Conservation (phyloP, 768 basidiomycete species). For the Auriscalpium microsporum region DNA sequence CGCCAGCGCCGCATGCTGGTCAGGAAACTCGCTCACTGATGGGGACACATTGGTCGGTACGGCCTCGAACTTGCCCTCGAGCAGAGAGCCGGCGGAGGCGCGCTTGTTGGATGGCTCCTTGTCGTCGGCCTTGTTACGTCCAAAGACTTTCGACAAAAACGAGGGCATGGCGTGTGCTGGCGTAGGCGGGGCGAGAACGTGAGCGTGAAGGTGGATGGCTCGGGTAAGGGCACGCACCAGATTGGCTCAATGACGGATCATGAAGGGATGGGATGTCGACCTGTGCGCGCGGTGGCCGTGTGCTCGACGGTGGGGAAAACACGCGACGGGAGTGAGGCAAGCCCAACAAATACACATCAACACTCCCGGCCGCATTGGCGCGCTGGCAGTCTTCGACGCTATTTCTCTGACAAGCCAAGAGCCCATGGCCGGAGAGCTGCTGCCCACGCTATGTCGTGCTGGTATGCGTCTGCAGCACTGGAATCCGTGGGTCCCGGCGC, state of each 20-base stretch:
- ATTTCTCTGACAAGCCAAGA: too few species aligned
- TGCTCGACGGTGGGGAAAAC: too few species aligned
- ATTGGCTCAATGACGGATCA: background rate
- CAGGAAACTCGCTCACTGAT: slow-evolving; percentile 20
- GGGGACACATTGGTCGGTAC: slow-evolving; percentile 42
- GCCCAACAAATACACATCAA: too few species aligned
- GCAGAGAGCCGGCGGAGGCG: slow-evolving; percentile 35
- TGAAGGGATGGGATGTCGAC: too few species aligned
- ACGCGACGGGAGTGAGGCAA: too few species aligned
- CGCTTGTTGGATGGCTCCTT: slow-evolving; percentile 34
- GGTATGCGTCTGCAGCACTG: too few species aligned
- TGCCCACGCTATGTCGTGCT: too few species aligned
- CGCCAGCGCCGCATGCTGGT: slow-evolving; percentile 20
- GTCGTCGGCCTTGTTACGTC: slow-evolving; percentile 60
- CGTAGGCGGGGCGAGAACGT: background rate
- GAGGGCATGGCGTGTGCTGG: slow-evolving; percentile 37
- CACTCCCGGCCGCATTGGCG: too few species aligned
- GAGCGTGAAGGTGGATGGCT: background rate
- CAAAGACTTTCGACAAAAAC: slow-evolving; percentile 71
- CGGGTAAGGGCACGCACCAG: background rate
- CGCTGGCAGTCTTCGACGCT: too few species aligned
- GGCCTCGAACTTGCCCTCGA: slow-evolving; percentile 71
- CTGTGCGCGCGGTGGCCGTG: too few species aligned
- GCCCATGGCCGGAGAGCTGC: too few species aligned
- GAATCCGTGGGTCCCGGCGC: too few species aligned